Evolutionary conservation across 2,329 filamentous ascomycete genomes (phyloP), one percentile per base, ranked within the genome.

Genomic region (Neonectria ditissima): DNA sequence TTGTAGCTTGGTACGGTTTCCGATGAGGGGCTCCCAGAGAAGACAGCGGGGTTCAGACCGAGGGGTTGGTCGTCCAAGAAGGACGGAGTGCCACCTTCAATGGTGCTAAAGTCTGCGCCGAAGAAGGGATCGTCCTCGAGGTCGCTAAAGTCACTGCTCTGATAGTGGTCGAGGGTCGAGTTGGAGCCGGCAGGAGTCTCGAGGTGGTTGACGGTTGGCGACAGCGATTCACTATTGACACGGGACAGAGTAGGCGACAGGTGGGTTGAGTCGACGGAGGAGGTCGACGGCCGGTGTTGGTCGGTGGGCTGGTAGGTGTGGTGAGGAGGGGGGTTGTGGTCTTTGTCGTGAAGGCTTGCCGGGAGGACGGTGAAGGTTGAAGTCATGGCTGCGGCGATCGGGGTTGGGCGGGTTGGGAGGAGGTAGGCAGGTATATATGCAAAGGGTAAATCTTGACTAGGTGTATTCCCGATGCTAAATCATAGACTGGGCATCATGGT

Each of bases 131-230:
- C 85, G 61, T 82, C 79, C 52, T 77, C 80, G 26, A 81, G 73
- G 47, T 81, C 85, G 69, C 82, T 80, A 65, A 79, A 80, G 66
- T 86, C 83, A 75, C 84, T 86, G 4, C 82, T 74, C 67, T 83
- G 83, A 66, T 84, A 86, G 66, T 83, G 37, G 10, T 20, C n/a
- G 8, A 41, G n/a, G 16, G 16, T 80, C 3, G 82, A 82, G 54
- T 80, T 75, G 14, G 84, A 86, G 63, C 83, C 85, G 66, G 81
- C 81, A 11, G 85, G 84, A 0, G 85, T 86, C 60, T 83, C 77
- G 55, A 76, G 70, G 45, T 76, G 74, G 53, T 77, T 71, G 39
- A 65, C 54, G 39, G 73, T 59, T 13, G 77, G 74, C 4, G 74
- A 78, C 22, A 75, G 63, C 8, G 73, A 73, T 28, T 76, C 75